These are phyloP conservation scores for Rutidosis leptorrhynchoides DNA, from an alignment of 129 eudicot genomes.

Conservation along the genomic window DNA sequence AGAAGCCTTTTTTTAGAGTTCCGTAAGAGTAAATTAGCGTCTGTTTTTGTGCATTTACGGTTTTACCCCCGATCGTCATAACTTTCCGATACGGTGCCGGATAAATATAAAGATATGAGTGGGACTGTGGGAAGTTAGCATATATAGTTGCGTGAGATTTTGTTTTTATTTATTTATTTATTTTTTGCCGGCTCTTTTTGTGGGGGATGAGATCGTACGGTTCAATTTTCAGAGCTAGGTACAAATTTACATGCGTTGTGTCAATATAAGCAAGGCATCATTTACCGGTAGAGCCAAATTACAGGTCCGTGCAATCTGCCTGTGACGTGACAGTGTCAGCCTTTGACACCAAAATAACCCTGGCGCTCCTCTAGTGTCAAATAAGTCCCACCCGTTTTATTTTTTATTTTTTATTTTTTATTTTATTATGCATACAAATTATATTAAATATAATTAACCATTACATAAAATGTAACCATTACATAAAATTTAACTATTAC, in stretches of 20 bases:
- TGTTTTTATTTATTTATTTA: too few species aligned
- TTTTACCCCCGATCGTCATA: conserved; percentile 30
- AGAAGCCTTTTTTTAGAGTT: conserved; percentile 62
- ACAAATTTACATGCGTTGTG: not conserved
- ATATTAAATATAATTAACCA: too few species aligned
- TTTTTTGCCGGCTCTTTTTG: not conserved
- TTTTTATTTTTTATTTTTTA: too few species aligned
- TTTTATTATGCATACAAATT: too few species aligned
- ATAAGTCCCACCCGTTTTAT: too few species aligned
- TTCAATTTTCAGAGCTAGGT: not conserved
- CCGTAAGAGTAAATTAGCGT: conserved; percentile 70
- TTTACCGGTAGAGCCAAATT: not conserved
- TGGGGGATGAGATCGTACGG: not conserved
- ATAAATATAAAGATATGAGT: not conserved
- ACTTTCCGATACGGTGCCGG: conserved; percentile 23
- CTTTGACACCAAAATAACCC: too few species aligned
- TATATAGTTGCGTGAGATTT: conserved; percentile 4
- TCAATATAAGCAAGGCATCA: not conserved
- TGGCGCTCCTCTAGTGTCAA: too few species aligned
- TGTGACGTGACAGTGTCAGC: too few species aligned
- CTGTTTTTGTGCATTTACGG: conserved; percentile 18
- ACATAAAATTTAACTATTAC: too few species aligned
- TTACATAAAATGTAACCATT: too few species aligned
- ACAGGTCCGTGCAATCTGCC: too few species aligned
- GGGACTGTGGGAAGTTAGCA: not conserved